These are phyloP conservation scores for Cryptosporidium ryanae DNA, from an alignment of 169 alveolate species.

Conservation along the genomic window DNA sequence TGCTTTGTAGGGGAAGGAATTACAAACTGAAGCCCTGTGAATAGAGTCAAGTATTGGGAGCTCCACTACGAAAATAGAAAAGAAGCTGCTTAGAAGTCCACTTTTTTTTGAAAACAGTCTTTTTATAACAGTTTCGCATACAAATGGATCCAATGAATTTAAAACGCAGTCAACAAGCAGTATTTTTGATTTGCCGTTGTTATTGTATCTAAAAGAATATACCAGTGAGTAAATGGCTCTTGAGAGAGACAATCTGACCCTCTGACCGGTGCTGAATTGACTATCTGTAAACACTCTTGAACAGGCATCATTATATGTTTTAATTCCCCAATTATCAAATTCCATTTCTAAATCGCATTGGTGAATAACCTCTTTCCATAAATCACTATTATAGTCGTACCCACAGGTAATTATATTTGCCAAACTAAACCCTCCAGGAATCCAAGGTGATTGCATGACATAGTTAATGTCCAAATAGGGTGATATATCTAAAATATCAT, in stretches of 20 bases:
- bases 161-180: conserved; percentile 39
- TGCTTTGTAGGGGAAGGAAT: conserved; percentile 17
- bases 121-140: conserved; percentile 27
- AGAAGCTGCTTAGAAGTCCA: conserved; percentile 15
- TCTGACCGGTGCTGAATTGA: conserved; percentile 67
- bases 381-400: neutral
- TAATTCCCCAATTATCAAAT: conserved; percentile 58
- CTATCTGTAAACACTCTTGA: conserved; percentile 36
- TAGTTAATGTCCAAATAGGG: neutral
- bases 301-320: conserved; percentile 20
- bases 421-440: conserved; percentile 34
- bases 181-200: conserved; percentile 4
- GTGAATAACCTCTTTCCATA: conserved; percentile 40
- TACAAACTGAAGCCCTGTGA: neutral
- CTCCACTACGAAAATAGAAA: conserved; percentile 38
- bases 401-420: conserved; percentile 59
- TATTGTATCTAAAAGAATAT: neutral
- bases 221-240: conserved; percentile 49
- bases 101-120: conserved; percentile 18
- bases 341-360: conserved; percentile 54
- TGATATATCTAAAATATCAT: conserved; percentile 1
- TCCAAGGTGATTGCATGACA: conserved; percentile 52
- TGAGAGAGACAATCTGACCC: conserved; percentile 49
- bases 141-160: conserved; percentile 62
- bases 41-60: conserved; percentile 56